Evolutionary conservation across 441 rosid species (phyloP).

Genomic region (Adansonia gregorii): DNA sequence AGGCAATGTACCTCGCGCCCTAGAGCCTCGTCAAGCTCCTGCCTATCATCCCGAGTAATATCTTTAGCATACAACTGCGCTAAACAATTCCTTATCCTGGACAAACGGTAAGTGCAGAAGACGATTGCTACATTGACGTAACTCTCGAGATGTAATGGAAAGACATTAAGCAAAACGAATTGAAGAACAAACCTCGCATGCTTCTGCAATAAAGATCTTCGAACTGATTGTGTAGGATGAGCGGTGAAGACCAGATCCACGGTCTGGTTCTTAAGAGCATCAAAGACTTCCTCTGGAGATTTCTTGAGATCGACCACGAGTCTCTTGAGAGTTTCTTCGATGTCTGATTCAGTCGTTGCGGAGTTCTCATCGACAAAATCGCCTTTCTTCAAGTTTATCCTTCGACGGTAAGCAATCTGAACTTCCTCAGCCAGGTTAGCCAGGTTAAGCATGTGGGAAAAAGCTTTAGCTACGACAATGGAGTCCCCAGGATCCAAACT

Average conservation of each 20-base stretch:
- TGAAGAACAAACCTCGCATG: constrained; percentile 68
- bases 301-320: constrained; percentile 78
- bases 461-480: constrained; percentile 81
- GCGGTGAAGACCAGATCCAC: constrained; percentile 97
- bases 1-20: constrained; percentile 71
- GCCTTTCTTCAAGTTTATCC: constrained; percentile 83
- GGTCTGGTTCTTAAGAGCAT: constrained; percentile 93
- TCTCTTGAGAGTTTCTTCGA: constrained; percentile 84
- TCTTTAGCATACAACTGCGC: constrained; percentile 87
- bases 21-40: constrained; percentile 92
- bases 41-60: constrained; percentile 91
- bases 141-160: neutral
- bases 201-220: constrained; percentile 94
- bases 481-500: constrained; percentile 96
- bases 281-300: constrained; percentile 88
- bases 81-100: constrained; percentile 79
- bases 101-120: constrained; percentile 23
- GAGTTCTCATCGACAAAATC: constrained; percentile 84
- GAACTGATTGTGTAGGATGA: constrained; percentile 95
- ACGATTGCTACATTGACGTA: neutral
- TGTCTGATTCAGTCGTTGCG: constrained; percentile 91
- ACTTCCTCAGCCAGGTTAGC: constrained; percentile 96
- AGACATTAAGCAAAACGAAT: neutral
- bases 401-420: constrained; percentile 82
- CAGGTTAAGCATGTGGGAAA: constrained; percentile 93